Conservation (phyloP, 345 rosid genomes). For the Pistacia atlantica region DNA sequence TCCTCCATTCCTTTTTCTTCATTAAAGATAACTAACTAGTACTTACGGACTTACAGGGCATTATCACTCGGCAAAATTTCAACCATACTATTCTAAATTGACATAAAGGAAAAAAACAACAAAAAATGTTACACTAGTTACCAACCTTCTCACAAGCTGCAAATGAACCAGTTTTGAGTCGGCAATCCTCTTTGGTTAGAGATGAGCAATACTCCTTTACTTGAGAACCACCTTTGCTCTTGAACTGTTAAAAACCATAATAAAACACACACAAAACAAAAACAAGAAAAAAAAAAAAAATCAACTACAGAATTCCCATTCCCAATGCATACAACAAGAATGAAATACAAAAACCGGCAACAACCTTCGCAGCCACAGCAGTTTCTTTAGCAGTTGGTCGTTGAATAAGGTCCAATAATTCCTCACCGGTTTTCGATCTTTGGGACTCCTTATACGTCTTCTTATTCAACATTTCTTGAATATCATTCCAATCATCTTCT, state of each 20-base stretch:
- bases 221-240: constrained; percentile 97
- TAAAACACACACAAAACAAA: not conserved
- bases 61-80: not conserved
- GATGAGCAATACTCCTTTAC: constrained; percentile 92
- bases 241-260: constrained; percentile 56
- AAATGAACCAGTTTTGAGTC: constrained; percentile 78
- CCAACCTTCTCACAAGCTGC: constrained; percentile 90
- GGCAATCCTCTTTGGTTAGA: constrained; percentile 93
- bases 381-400: constrained; percentile 93
- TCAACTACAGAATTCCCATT: not conserved
- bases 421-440: constrained; percentile 90
- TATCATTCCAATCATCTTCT: constrained; percentile 88
- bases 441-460: constrained; percentile 87
- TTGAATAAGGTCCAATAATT: constrained; percentile 85
- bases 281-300: not conserved
- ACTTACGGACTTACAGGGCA: not conserved
- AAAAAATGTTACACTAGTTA: constrained; percentile 4
- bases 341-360: not conserved
- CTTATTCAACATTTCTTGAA: constrained; percentile 84
- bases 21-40: constrained; percentile 1
- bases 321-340: not conserved
- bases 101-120: not conserved
- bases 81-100: not conserved
- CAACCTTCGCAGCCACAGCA: constrained; percentile 93
- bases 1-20: not conserved